phyloP scores from a whole-genome alignment of 1,284 basidiomycete genomes.

The Apiotrichum akiyoshidainum region DNA sequence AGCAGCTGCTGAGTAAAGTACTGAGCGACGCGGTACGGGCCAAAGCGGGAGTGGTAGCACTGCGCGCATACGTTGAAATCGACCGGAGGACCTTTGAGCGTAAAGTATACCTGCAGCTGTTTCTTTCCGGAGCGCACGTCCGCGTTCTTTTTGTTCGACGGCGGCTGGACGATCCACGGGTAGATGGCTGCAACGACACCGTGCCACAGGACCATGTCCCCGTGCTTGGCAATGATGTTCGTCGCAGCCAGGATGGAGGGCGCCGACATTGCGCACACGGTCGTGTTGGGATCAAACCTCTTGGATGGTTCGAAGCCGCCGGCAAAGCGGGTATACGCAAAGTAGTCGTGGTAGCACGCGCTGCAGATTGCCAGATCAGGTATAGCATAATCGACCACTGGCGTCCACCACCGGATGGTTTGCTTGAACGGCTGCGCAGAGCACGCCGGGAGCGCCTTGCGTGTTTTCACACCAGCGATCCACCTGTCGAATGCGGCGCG shows the following conservation, averaged over 20 bases:
- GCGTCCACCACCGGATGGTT: background rate
- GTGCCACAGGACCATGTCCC: background rate
- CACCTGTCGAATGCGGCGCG: background rate
- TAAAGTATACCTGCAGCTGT: background rate
- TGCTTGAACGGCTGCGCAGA: background rate
- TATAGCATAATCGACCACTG: background rate
- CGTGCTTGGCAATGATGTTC: background rate
- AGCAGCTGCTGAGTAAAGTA: background rate
- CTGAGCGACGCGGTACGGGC: background rate
- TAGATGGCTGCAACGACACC: background rate
- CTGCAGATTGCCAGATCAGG: background rate
- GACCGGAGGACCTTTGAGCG: background rate
- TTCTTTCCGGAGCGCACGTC: background rate
- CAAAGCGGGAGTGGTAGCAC: background rate
- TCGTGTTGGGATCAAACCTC: background rate
- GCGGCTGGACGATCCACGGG: background rate
- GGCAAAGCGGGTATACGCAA: slow-evolving; percentile 1
- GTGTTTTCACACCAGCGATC: background rate
- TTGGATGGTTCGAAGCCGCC: background rate
- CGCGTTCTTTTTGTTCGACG: background rate
- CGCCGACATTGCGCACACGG: background rate
- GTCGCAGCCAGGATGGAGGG: background rate
- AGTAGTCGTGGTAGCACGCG: slow-evolving; percentile 2
- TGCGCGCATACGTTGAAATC: background rate
- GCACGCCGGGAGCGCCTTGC: background rate